A percentile compares a stretch with the other conserved stretches of the same genome.
Evolutionary conservation across 768 basidiomycete species (phyloP).

Genomic region (Leccinum imitatum): DNA sequence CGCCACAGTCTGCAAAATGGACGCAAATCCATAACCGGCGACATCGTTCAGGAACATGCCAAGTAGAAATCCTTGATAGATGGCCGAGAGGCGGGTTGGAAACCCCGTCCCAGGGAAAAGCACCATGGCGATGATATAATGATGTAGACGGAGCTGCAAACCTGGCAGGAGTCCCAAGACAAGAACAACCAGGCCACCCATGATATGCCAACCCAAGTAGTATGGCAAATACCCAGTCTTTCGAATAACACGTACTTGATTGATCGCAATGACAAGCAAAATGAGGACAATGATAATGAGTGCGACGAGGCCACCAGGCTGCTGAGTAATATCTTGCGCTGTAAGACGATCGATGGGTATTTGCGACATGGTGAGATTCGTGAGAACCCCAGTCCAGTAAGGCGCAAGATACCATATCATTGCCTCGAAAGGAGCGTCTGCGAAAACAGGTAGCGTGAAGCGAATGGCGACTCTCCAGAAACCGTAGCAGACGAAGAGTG

Average conservation of each 20-base stretch:
- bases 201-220: constrained; percentile 72
- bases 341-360: constrained; percentile 81
- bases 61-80: constrained; percentile 79
- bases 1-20: constrained; percentile 72
- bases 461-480: constrained; percentile 79
- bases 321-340: constrained; percentile 60
- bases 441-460: constrained; percentile 70
- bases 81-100: constrained; percentile 74
- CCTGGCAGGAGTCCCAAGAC: constrained; percentile 70
- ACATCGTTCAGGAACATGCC: constrained; percentile 82
- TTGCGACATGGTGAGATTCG: constrained; percentile 67
- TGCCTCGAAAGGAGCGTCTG: constrained; percentile 66
- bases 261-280: constrained; percentile 57
- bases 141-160: constrained; percentile 71
- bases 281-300: constrained; percentile 68
- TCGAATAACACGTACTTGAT: constrained; percentile 80
- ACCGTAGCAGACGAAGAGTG: constrained; percentile 73
- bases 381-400: constrained; percentile 76
- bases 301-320: constrained; percentile 65
- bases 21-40: constrained; percentile 77
- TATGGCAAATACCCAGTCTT: constrained; percentile 82
- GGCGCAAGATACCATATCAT: constrained; percentile 72
- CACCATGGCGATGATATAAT: constrained; percentile 76
- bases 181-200: constrained; percentile 63
- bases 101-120: constrained; percentile 79